Base-by-base conservation (phyloP, 2,329 filamentous ascomycete species). In the Colletotrichum spaethianum region DNA sequence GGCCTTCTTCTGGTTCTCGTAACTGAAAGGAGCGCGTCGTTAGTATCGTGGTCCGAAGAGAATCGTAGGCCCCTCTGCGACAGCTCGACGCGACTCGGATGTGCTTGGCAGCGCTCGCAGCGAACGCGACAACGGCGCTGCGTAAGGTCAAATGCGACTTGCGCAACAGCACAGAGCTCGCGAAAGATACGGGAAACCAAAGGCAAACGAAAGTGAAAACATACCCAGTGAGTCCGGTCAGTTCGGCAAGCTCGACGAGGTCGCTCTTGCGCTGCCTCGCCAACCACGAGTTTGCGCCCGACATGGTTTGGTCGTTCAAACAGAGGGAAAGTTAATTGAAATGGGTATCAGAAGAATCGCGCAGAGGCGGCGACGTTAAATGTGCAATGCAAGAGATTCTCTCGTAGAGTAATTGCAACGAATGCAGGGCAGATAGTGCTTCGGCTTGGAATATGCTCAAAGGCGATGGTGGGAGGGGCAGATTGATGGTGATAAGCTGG, bases 231-330 rank as follows among this genome's bases (percentile, higher is more conserved):
- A 96, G 85, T 70, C 92, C 92, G 74, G 93, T 88, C 57, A 87
- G 84, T 75, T 93, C 89, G 72, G 94, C 94, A 74, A 97, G 87
- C 74, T 93, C 92, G 77, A 90, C 82, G 68, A 98, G 89, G 75
- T 96, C 94, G 77, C 87, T 88, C 88, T 97, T 97, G 86, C 93
- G 92, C 88, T 96, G 93, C 81, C 89, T 88, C 82, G 92, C 89
- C 80, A 98, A 88, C 90, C 93, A 97, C 77, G 91, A 90, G 79
- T 92, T 90, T 76, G 83, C 84, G 77, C 84, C 84, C 74, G 91
- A 90, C 91, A 93, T 93, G 70, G 77, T 79, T 59, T 57, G 20
- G 56, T 62, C 14, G 57, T 53, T 63, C 46, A 59, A 53, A 42
- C 42, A 59, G 46, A n/a, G 62, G 23, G 31, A 67, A 71, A 46